Percentiles rank a stretch among this genome's conserved stretches.
Evolutionary conservation across 2,329 filamentous ascomycete species (phyloP).

Genomic region (Fusarium sacchari): DNA sequence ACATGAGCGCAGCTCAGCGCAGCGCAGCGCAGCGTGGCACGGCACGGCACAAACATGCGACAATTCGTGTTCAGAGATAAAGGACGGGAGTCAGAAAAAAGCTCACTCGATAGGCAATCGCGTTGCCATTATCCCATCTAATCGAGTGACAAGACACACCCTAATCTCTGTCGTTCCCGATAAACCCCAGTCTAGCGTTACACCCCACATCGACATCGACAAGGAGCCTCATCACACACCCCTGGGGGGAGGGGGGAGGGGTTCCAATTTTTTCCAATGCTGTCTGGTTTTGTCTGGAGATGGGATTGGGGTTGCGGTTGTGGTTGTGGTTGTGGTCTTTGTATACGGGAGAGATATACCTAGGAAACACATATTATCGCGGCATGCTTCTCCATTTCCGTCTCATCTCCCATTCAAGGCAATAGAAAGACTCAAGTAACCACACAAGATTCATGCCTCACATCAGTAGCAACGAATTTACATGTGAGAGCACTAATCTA

Average conservation of each 20-base stretch:
- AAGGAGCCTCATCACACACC: slow-evolving; percentile 19
- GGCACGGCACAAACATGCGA: slow-evolving; percentile 11
- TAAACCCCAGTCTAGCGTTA: slow-evolving; percentile 33
- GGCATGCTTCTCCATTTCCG: not conserved
- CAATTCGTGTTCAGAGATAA: slow-evolving; percentile 13
- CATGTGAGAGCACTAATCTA: not conserved
- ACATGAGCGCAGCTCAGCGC: not conserved
- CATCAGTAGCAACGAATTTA: not conserved
- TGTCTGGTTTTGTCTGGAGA: not conserved
- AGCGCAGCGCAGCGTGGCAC: not conserved
- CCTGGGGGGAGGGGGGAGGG: not conserved
- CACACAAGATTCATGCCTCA: not conserved
- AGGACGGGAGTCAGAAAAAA: slow-evolving; percentile 12
- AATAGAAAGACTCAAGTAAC: not conserved
- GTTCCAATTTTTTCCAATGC: not conserved
- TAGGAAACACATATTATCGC: not conserved
- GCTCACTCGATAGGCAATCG: slow-evolving; percentile 34
- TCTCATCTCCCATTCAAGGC: no score
- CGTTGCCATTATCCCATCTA: slow-evolving; percentile 38
- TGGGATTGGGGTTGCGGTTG: not conserved
- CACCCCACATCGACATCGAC: slow-evolving; percentile 24
- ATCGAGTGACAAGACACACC: slow-evolving; percentile 35
- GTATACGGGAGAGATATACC: no score
- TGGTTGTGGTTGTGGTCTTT: no score
- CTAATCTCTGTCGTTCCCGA: slow-evolving; percentile 38